phyloP scores from a whole-genome alignment of 2,329 filamentous ascomycete species.

The Diplodia sapinea region DNA sequence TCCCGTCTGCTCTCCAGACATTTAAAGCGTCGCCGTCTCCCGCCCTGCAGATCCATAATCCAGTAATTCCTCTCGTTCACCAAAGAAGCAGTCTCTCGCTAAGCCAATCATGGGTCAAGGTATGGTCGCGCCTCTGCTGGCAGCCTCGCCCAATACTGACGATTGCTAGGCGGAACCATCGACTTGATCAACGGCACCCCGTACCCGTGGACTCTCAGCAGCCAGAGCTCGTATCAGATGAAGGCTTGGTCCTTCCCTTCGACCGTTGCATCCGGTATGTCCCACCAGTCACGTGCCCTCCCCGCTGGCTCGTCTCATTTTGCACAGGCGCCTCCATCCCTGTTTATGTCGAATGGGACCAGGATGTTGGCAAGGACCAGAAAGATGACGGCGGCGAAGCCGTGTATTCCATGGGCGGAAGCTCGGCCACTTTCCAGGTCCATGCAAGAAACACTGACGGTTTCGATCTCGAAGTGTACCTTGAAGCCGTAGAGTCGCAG shows the following conservation, averaged over 20 bases:
- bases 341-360: constrained; percentile 43
- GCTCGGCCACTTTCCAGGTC: constrained; percentile 42
- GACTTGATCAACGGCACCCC: constrained; percentile 51
- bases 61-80: constrained; percentile 5
- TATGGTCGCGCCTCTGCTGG: constrained; percentile 18
- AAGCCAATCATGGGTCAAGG: constrained; percentile 27
- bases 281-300: background rate
- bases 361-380: constrained; percentile 37
- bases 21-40: constrained; percentile 1
- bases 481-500: constrained; percentile 41
- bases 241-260: constrained; percentile 46
- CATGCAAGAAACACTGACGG: constrained; percentile 39
- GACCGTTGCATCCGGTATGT: constrained; percentile 40
- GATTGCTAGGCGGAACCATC: constrained; percentile 42
- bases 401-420: constrained; percentile 43
- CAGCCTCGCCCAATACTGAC: constrained; percentile 6
- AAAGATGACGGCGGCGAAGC: constrained; percentile 45
- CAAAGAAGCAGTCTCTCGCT: constrained; percentile 2
- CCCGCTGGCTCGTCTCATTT: constrained; percentile 8
- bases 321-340: constrained; percentile 39
- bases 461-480: constrained; percentile 40
- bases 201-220: constrained; percentile 44
- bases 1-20: background rate
- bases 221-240: constrained; percentile 48
- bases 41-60: background rate